These are phyloP conservation scores for Calonectria hongkongensis DNA, from an alignment of 2,329 filamentous ascomycete species.

Conservation along the genomic window DNA sequence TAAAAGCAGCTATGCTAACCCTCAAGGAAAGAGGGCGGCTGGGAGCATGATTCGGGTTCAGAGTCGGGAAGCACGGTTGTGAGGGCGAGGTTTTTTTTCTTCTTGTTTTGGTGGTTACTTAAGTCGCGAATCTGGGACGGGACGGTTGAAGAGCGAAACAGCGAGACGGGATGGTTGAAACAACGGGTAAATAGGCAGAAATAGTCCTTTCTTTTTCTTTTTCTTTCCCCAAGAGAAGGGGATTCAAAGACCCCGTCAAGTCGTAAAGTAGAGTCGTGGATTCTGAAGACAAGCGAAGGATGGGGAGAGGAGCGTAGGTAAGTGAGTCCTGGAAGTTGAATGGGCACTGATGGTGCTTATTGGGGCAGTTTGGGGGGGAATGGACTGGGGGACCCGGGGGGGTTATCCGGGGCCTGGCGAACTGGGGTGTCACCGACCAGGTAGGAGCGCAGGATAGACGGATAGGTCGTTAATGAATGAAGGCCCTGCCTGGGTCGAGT, in stretches of 20 bases:
- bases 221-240: background rate
- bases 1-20: slow-evolving; percentile 47
- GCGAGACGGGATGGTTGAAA: background rate
- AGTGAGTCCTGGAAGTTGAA: slow-evolving; percentile 34
- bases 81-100: slow-evolving; percentile 38
- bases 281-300: slow-evolving; percentile 28
- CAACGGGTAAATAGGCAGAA: background rate
- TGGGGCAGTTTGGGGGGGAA: slow-evolving; percentile 19
- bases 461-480: slow-evolving; percentile 8
- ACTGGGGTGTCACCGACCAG: slow-evolving; percentile 37
- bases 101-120: slow-evolving; percentile 24
- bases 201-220: too few relatives aligned
- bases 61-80: slow-evolving; percentile 39
- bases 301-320: slow-evolving; percentile 24
- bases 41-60: slow-evolving; percentile 50
- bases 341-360: slow-evolving; percentile 26
- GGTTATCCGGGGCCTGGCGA: slow-evolving; percentile 24
- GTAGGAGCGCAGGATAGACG: slow-evolving; percentile 11
- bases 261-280: slow-evolving; percentile 4
- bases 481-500: background rate
- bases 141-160: background rate
- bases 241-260: slow-evolving; percentile 10
- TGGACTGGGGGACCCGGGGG: slow-evolving; percentile 19
- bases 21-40: slow-evolving; percentile 41
- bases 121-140: slow-evolving; percentile 17